Evolutionary conservation across 2,329 filamentous ascomycete species (phyloP), one percentile per base, ranked within the genome.

Genomic region (Diaporthe sp.): DNA sequence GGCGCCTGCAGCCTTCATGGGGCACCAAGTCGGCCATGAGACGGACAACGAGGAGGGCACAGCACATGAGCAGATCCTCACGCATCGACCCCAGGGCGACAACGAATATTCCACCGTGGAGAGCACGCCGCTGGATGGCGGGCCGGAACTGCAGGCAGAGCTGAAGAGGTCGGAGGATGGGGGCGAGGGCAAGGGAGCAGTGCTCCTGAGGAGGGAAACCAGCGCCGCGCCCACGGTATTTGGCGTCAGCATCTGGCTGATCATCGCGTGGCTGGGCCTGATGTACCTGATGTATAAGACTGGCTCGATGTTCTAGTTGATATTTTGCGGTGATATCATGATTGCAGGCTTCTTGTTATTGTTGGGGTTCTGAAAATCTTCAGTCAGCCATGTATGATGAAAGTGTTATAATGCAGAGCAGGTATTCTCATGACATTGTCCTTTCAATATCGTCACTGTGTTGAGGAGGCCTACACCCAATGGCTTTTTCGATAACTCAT

Each of bases 251-350:
- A 73, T 75, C 39, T 75, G 62, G 25, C 19, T 75, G 59, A 61
- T 75, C 8, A 25, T 75, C 44, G 58, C 34, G 22, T 75, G 74
- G 74, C 37, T 75, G 31, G 74, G 10, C 5, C 55, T 75, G 28
- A n/a, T 75, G 28, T 75, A 75, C 39, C 34, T 75, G 17, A 75
- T 75, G 74, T 75, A 67, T 28, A 71, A 49, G 59, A 75, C 74
- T 25, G 74, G 74, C 9, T 75, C 74, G 13, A 39, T 75, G 68
- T 74, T 73, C 49, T 74, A 39, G 61, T 9, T 31, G 39, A 22
- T 46, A 31, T 19, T 13, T 13, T 6, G 59, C 15, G 22, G 59
- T 17, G 28, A 17, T 62, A 42, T 12, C 22, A 8, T 62, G 12
- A 39, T 4, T 1, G n/a, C n/a, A 44, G 39, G n/a, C 10, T 46